A percentile compares a stretch with the other conserved stretches of the same genome.
Conservation (phyloP, 1,284 basidiomycete species). For the Boletus subluridellus region DNA sequence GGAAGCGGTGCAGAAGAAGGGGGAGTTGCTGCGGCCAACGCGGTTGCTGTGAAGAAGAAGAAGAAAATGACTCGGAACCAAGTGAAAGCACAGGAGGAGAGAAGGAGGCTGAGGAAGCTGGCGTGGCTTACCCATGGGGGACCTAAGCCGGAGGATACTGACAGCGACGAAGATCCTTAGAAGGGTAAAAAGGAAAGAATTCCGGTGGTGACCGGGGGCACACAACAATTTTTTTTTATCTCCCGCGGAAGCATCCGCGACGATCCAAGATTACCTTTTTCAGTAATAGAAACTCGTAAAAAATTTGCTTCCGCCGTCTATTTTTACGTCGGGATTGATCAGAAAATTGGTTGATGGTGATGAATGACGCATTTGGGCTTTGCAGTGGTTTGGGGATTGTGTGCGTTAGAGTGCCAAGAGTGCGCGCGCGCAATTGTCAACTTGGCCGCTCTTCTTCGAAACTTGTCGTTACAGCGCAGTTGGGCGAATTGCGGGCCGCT, state of each 20-base stretch:
- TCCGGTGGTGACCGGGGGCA: conserved; percentile 23
- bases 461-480: conserved; percentile 23
- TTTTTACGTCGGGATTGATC: conserved; percentile 1
- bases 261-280: conserved; percentile 37
- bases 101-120: conserved; percentile 74
- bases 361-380: neutral
- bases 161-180: conserved; percentile 47
- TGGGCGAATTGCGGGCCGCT: conserved; percentile 21
- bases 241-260: conserved; percentile 32
- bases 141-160: conserved; percentile 76
- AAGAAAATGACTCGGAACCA: conserved; percentile 93
- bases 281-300: conserved; percentile 18
- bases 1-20: conserved; percentile 68
- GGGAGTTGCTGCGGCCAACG: conserved; percentile 35
- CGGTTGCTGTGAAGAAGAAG: conserved; percentile 65
- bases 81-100: conserved; percentile 82
- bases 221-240: neutral
- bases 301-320: conserved; percentile 17
- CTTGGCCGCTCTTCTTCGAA: conserved; percentile 17
- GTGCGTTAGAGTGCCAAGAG: neutral
- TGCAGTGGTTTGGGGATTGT: neutral
- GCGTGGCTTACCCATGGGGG: conserved; percentile 83
- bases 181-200: neutral
- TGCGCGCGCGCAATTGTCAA: neutral
- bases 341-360: neutral